Evolutionary conservation across 768 basidiomycete genomes (phyloP).

Genomic region (Mrakia frigida): DNA sequence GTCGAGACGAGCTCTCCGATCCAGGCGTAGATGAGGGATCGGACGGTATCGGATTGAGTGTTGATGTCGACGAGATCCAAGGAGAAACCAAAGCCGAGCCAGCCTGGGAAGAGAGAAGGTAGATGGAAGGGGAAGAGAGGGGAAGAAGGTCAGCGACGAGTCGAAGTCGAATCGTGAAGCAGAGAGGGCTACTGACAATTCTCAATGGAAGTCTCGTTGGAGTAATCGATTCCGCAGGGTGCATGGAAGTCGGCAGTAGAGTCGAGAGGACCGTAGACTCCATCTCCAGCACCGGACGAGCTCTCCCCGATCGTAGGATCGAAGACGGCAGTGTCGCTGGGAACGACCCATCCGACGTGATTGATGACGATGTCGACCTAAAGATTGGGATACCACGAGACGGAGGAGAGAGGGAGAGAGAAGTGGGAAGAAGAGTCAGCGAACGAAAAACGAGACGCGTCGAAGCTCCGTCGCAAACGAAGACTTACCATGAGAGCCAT

Average conservation of each 20-base stretch:
- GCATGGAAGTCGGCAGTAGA: constrained; percentile 7
- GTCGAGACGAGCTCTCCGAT: constrained; percentile 21
- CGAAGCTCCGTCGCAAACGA: not conserved
- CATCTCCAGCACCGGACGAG: not conserved
- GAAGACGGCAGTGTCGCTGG: not conserved
- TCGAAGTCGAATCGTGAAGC: not conserved
- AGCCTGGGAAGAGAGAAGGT: constrained; percentile 4
- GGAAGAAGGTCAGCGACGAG: not conserved
- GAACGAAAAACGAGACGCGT: not conserved
- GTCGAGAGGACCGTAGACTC: constrained; percentile 18
- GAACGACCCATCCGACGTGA: constrained; percentile 23
- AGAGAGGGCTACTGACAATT: constrained; percentile 1
- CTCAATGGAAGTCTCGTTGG: constrained; percentile 1
- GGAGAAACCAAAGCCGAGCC: not conserved
- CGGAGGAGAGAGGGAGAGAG: too few relatives aligned
- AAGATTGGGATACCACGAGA: too few relatives aligned
- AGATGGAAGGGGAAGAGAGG: not conserved
- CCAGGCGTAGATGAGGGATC: not conserved
- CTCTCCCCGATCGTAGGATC: constrained; percentile 19
- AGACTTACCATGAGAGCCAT: constrained; percentile 30
- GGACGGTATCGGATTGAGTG: constrained; percentile 1
- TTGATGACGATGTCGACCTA: constrained; percentile 14
- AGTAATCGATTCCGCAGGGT: constrained; percentile 10
- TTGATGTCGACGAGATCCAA: constrained; percentile 24
- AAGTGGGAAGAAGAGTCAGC: not conserved